Conservation (phyloP, 805 yeast genomes). For the Candida pseudofarinosa region DNA sequence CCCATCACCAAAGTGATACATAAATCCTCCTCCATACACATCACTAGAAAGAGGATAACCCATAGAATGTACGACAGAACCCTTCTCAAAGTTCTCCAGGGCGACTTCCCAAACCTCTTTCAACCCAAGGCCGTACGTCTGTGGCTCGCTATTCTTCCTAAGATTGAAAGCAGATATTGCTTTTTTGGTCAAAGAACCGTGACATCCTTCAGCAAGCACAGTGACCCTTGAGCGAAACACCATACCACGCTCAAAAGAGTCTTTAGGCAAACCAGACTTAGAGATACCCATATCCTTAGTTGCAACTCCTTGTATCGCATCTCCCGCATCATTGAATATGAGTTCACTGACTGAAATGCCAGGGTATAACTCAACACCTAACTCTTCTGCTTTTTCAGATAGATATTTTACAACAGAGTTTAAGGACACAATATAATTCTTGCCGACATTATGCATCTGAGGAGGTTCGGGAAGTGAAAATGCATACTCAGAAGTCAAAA, state of each 20-base stretch:
- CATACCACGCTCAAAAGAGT: constrained; percentile 92
- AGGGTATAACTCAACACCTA: constrained; percentile 92
- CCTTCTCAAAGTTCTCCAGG: constrained; percentile 75
- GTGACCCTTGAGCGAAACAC: constrained; percentile 90
- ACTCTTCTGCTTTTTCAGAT: constrained; percentile 83
- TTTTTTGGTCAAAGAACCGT: constrained; percentile 85
- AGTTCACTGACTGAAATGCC: constrained; percentile 83
- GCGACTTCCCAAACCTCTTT: constrained; percentile 97
- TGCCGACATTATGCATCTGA: constrained; percentile 75
- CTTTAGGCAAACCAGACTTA: constrained; percentile 71
- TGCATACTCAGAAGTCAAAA: constrained; percentile 55
- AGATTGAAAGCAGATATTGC: constrained; percentile 65
- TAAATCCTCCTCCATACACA: constrained; percentile 95
- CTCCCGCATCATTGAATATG: constrained; percentile 51
- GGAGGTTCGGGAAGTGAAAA: constrained; percentile 90
- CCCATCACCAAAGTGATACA: constrained; percentile 94
- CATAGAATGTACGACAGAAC: constrained; percentile 79
- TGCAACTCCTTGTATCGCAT: constrained; percentile 79
- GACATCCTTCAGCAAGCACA: constrained; percentile 96
- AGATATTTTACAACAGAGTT: constrained; percentile 77
- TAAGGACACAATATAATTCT: constrained; percentile 81
- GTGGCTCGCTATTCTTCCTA: constrained; percentile 62
- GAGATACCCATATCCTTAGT: constrained; percentile 90
- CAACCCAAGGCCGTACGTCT: constrained; percentile 93
- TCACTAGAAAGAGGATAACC: constrained; percentile 78